Base-by-base conservation (phyloP, 257 asterid species). In the Petrea volubilis region DNA sequence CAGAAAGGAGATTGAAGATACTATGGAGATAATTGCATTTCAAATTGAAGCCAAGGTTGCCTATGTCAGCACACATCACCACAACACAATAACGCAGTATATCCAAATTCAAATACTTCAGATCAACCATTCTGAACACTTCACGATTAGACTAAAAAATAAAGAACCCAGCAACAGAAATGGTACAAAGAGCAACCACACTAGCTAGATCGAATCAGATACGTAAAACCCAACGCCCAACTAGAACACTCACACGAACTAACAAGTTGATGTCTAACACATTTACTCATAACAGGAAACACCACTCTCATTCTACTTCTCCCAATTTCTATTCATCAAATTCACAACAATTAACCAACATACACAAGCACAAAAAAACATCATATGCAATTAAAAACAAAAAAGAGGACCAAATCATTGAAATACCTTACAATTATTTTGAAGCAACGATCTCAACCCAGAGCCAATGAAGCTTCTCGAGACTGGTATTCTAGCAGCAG, bases 11-110 rank as follows among this genome's bases (percentile, higher is more conserved):
- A 95, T 95, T 58, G 98, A 95, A 83, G 98, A 95, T 63, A 95
- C 98, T 53, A 88, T 87, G 96, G 97, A 95, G 90, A 92, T 91
- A 55, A 93, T 94, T 75, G n/a, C n/a, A n/a, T n/a, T n/a, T n/a
- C n/a, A n/a, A n/a, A n/a, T n/a, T n/a, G n/a, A n/a, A n/a, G n/a
- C n/a, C n/a, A n/a, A n/a, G n/a, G n/a, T 41, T 17, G 15, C 14
- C 15, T 41, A 31, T 31, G 65, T 70, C 43, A 63, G 43, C 60
- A 28, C 62, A 15, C 12, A 40, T 28, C 67, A 73, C 56, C 29
- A 73, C 23, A 40, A 43, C 31, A 40, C 52, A 15, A 21, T 27
- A 55, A 71, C 21, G 18, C 5, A 31, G 50, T 50, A 6, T 31
- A 21, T 50, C 9, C 41, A 60, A 18, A 9, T 14, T 50, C 9